A percentile compares a stretch with the other conserved stretches of the same genome.
Conservation (phyloP, 768 basidiomycete species). For the Russula lepida region DNA sequence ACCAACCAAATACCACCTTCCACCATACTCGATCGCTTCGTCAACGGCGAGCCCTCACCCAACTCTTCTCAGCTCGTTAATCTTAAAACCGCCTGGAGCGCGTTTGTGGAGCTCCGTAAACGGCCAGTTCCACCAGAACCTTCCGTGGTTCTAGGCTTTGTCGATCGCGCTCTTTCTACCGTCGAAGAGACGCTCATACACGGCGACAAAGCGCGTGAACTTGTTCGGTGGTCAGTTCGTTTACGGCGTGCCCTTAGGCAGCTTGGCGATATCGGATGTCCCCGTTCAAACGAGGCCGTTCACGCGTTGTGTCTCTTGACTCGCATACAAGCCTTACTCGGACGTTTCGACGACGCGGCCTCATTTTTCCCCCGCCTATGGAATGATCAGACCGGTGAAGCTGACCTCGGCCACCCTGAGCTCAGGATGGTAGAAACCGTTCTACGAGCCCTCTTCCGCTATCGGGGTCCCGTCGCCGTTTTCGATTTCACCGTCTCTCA, state of each 20-base stretch:
- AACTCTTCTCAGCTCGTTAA: conserved; percentile 5
- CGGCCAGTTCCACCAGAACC: not conserved
- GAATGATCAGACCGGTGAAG: not conserved
- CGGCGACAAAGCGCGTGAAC: conserved; percentile 7
- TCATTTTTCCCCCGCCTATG: not conserved
- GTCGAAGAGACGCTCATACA: conserved; percentile 9
- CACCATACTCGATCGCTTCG: conserved; percentile 12
- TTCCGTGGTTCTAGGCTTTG: conserved; percentile 12
- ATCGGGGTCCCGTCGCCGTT: conserved; percentile 12
- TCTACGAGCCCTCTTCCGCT: conserved; percentile 7
- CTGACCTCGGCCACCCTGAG: not conserved
- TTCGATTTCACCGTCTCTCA: conserved; percentile 12
- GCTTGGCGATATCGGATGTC: not conserved
- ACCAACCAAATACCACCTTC: not conserved
- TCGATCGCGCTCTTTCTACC: conserved; percentile 15
- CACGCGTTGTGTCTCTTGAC: conserved; percentile 14
- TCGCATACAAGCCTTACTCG: conserved; percentile 14
- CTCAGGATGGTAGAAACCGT: conserved; percentile 9
- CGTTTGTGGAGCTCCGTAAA: conserved; percentile 7
- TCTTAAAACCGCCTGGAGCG: conserved; percentile 16
- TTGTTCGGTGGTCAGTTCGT: conserved; percentile 15
- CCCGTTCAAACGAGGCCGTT: not conserved
- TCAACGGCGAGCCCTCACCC: conserved; percentile 14
- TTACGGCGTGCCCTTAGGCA: conserved; percentile 6
- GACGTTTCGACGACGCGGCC: conserved; percentile 10